Conservation (phyloP, 2,329 filamentous ascomycete species). For the Thermoascus crustaceus region DNA sequence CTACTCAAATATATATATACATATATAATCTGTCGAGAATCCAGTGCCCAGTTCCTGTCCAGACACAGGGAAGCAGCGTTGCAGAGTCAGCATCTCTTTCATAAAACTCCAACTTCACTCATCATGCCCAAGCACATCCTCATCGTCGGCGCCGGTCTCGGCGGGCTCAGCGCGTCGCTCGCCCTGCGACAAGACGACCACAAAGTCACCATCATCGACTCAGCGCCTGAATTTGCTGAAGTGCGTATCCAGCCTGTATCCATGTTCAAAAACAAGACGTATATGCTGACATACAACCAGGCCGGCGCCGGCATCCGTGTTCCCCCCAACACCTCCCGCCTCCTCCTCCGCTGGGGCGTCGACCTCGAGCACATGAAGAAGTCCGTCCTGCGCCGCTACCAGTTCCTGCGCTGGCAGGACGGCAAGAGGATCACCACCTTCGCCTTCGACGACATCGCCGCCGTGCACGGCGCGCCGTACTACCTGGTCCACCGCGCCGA, state of each 20-base stretch:
- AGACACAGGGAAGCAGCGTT: too few species aligned
- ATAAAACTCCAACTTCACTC: too few species aligned
- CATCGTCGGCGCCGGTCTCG: constrained; percentile 8
- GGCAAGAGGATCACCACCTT: constrained; percentile 20
- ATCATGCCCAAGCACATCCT: constrained; percentile 5
- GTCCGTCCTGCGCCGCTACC: constrained; percentile 22
- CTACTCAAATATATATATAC: too few species aligned
- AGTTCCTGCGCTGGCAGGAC: constrained; percentile 22
- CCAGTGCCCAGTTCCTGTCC: too few species aligned
- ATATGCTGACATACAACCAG: constrained; percentile 7
- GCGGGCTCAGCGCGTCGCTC: constrained; percentile 7
- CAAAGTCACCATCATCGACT: constrained; percentile 10
- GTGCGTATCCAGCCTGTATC: background rate
- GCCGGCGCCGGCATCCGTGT: constrained; percentile 28
- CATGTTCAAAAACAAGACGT: background rate
- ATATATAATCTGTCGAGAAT: too few species aligned
- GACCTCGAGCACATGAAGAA: constrained; percentile 19
- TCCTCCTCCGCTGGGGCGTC: constrained; percentile 23
- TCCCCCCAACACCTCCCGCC: constrained; percentile 23
- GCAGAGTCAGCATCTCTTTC: too few species aligned
- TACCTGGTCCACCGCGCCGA: constrained; percentile 45
- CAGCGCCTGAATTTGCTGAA: constrained; percentile 10
- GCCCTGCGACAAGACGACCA: constrained; percentile 10
- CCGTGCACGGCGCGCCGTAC: constrained; percentile 31
- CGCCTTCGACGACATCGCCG: constrained; percentile 14